phyloP scores from a whole-genome alignment of 2,329 filamentous ascomycete genomes.

The Colletotrichum higginsianum region DNA sequence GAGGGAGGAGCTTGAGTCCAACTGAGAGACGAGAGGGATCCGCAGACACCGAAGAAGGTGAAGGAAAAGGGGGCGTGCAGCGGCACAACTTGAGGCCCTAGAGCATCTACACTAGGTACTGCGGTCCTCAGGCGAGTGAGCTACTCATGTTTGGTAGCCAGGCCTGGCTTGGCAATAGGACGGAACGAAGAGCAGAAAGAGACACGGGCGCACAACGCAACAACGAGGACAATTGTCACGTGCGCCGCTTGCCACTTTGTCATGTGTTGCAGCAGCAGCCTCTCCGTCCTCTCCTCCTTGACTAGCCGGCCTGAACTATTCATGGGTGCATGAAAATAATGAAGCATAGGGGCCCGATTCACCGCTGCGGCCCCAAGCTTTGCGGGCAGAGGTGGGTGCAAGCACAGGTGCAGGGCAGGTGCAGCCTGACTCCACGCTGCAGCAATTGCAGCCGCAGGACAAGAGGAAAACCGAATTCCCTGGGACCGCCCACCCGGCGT shows the following conservation, averaged over 20 bases:
- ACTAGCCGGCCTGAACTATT: not conserved
- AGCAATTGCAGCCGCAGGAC: constrained; percentile 29
- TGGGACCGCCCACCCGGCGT: not conserved
- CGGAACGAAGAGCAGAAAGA: constrained; percentile 11
- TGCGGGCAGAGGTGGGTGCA: constrained; percentile 6
- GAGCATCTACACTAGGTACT: not conserved
- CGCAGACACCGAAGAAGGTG: not conserved
- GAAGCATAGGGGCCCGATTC: not conserved
- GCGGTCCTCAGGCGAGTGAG: too few relatives aligned
- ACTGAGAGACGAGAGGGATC: constrained; percentile 7
- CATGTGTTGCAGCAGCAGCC: not conserved
- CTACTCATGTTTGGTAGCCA: constrained; percentile 1
- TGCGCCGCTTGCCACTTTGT: not conserved
- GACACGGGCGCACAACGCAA: not conserved
- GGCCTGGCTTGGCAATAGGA: constrained; percentile 2
- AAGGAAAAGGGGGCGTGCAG: not conserved
- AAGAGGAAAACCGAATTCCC: constrained; percentile 7
- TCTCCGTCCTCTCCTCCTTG: not conserved
- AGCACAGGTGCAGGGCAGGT: constrained; percentile 18
- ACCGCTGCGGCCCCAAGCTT: constrained; percentile 2
- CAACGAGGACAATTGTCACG: not conserved
- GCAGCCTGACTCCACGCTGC: constrained; percentile 20
- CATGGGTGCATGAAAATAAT: not conserved
- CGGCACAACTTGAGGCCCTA: not conserved
- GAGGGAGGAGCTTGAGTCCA: not conserved